Percentiles rank a stretch among this genome's conserved stretches.
phyloP scores from a whole-genome alignment of 2,329 filamentous ascomycete genomes.

The Microdochium bolleyi region DNA sequence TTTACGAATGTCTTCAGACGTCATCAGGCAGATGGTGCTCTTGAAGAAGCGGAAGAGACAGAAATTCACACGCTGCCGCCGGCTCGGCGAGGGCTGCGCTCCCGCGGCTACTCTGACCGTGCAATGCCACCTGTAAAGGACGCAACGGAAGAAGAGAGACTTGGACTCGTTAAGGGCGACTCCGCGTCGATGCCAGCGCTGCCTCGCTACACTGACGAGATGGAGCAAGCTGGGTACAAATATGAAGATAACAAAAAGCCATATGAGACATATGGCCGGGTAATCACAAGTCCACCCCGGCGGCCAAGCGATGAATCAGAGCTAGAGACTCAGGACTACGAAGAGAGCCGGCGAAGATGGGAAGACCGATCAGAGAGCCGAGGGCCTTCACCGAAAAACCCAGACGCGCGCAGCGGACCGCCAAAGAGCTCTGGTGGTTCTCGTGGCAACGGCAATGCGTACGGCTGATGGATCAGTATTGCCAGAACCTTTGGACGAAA shows the following conservation, averaged over 20 bases:
- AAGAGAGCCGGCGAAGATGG: constrained; percentile 16
- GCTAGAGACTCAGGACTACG: constrained; percentile 13
- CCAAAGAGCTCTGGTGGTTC: not conserved
- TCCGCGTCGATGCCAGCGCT: constrained; percentile 25
- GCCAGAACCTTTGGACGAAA: no score
- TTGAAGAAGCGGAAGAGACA: constrained; percentile 19
- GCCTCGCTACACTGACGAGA: constrained; percentile 25
- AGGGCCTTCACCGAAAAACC: not conserved
- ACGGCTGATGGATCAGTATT: no score
- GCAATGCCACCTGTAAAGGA: constrained; percentile 28
- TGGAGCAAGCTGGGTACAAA: constrained; percentile 21
- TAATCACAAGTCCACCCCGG: constrained; percentile 30
- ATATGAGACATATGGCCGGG: constrained; percentile 27
- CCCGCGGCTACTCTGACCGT: constrained; percentile 31
- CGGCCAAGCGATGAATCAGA: constrained; percentile 20
- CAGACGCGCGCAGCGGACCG: not conserved
- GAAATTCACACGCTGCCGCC: constrained; percentile 18
- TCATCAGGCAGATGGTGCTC: constrained; percentile 26
- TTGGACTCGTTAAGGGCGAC: constrained; percentile 77
- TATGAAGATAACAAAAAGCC: constrained; percentile 22
- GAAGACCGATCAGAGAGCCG: constrained; percentile 9
- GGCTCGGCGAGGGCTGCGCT: constrained; percentile 23
- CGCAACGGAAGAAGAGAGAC: constrained; percentile 72
- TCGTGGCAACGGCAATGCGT: not conserved
- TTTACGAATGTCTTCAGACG: constrained; percentile 80